These are phyloP conservation scores for Xanthoconium purpureum DNA, from an alignment of 768 basidiomycete genomes.

Conservation along the genomic window DNA sequence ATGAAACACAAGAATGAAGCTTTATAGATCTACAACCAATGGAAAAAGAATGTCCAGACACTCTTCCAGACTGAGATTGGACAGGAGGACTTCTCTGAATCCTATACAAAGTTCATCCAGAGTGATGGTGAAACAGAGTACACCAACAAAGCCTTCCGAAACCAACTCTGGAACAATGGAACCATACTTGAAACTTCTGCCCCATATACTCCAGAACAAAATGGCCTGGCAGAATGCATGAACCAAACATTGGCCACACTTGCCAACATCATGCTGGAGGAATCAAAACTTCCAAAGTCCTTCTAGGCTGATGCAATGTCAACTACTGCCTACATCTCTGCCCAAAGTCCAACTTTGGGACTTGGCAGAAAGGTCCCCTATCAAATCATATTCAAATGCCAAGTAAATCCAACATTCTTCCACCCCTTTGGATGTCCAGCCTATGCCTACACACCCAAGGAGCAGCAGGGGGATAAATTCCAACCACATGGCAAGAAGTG, in stretches of 20 bases:
- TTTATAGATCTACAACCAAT: neutral
- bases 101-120: neutral
- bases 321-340: neutral
- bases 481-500: neutral
- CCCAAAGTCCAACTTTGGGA: neutral
- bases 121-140: neutral
- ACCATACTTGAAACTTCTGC: neutral
- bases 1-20: neutral
- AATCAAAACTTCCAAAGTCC: neutral
- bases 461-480: neutral
- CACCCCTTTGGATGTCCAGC: neutral
- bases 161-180: neutral
- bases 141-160: neutral
- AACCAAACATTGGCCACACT: neutral
- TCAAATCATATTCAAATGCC: neutral
- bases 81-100: neutral
- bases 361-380: neutral
- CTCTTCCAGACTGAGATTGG: neutral
- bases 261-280: neutral
- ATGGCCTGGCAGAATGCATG: neutral
- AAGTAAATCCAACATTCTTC: neutral
- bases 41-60: neutral
- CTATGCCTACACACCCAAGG: neutral
- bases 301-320: neutral
- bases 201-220: neutral